Conservation (phyloP, 495 filamentous ascomycete species). For the Poronia punctata region DNA sequence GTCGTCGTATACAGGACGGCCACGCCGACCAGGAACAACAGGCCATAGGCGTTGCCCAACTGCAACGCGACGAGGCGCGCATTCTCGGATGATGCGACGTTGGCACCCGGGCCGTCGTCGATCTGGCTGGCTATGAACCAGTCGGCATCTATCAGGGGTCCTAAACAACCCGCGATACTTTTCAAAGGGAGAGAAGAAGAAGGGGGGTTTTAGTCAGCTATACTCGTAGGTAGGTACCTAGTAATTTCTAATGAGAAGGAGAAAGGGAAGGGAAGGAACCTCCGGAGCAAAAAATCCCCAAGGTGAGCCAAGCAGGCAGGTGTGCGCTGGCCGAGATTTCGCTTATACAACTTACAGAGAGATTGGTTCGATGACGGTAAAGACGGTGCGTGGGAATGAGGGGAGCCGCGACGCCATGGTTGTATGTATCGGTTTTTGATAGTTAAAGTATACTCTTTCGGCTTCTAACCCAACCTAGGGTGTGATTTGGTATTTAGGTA, state of each 20-base stretch:
- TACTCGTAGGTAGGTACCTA: no score
- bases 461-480: neutral
- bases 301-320: no score
- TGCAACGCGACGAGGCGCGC: conserved; percentile 38
- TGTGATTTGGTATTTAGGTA: neutral
- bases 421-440: neutral
- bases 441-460: neutral
- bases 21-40: conserved; percentile 57
- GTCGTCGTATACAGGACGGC: conserved; percentile 54
- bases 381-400: conserved; percentile 44
- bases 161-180: conserved; percentile 50
- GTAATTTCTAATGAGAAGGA: no score
- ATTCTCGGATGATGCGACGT: conserved; percentile 20
- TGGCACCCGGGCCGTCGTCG: conserved; percentile 22
- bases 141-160: conserved; percentile 46
- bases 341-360: conserved; percentile 58
- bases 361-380: conserved; percentile 61
- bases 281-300: no score
- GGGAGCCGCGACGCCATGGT: conserved; percentile 47
- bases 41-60: conserved; percentile 60
- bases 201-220: no score
- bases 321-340: no score
- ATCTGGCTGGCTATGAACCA: conserved; percentile 58
- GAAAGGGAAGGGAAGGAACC: no score
- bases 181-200: neutral